Conservation (phyloP, 2,329 filamentous ascomycete genomes). For the Fusarium brachygibbosum region DNA sequence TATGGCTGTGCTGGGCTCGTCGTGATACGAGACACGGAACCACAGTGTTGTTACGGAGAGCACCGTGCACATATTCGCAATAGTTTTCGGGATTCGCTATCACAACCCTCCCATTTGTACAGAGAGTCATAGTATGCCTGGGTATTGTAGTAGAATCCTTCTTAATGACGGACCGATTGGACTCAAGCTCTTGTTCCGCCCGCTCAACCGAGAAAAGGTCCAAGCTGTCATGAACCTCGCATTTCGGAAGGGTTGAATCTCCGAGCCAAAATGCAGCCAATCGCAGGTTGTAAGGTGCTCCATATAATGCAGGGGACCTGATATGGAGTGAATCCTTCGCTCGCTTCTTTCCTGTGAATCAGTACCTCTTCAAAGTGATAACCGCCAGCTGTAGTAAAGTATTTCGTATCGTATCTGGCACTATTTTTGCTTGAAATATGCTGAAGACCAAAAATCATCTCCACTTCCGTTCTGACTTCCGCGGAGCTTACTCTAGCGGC, state of each 20-base stretch:
- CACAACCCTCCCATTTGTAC: neutral
- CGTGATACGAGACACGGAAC: neutral
- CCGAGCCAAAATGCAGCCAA: neutral
- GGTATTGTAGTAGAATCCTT: rapidly evolving
- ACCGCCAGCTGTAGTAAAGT: rapidly evolving
- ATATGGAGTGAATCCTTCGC: neutral
- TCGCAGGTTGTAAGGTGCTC: rapidly evolving
- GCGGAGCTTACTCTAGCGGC: neutral
- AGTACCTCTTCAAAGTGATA: neutral
- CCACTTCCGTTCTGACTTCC: neutral
- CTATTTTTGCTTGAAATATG: neutral
- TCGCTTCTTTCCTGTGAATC: neutral
- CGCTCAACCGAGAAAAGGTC: too few species aligned
- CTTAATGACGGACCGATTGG: rapidly evolving
- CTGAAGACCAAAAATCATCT: neutral
- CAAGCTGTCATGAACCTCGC: neutral
- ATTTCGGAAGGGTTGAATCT: neutral
- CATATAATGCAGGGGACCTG: too few species aligned
- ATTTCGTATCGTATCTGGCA: neutral
- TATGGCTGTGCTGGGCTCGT: neutral
- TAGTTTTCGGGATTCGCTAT: neutral
- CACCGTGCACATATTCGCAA: neutral
- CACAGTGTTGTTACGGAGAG: neutral
- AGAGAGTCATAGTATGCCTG: rapidly evolving
- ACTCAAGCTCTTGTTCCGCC: neutral